phyloP scores from a whole-genome alignment of 2,329 filamentous ascomycete species.

The Thielaviopsis euricoi region DNA sequence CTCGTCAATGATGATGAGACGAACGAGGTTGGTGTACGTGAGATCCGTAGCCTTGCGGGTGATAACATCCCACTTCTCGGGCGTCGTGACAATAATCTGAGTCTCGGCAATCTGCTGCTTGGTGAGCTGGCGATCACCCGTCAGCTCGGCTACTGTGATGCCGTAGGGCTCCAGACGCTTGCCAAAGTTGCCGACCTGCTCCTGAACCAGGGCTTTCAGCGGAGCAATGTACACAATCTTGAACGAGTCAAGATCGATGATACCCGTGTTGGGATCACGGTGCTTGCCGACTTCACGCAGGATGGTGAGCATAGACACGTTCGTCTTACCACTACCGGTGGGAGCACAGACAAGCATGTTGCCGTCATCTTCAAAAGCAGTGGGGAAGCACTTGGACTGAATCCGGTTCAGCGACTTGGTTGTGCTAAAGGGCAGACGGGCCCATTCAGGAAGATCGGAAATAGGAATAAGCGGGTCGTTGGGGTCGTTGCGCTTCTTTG shows the following conservation, averaged over 20 bases:
- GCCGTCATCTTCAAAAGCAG: constrained; percentile 82
- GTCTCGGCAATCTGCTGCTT: constrained; percentile 98
- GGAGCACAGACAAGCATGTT: constrained; percentile 98
- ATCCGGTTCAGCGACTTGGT: constrained; percentile 86
- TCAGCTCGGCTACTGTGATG: constrained; percentile 86
- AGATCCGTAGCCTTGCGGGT: constrained; percentile 94
- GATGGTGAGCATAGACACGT: constrained; percentile 94
- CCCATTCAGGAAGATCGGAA: constrained; percentile 83
- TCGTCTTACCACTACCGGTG: constrained; percentile 95
- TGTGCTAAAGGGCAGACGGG: constrained; percentile 66
- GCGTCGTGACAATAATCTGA: constrained; percentile 94
- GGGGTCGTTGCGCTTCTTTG: constrained; percentile 71
- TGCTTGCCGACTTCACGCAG: constrained; percentile 94
- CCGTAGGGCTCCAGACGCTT: constrained; percentile 80
- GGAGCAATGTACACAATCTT: constrained; percentile 98
- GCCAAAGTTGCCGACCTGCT: constrained; percentile 96
- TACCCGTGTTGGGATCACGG: constrained; percentile 72
- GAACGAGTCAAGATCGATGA: constrained; percentile 89
- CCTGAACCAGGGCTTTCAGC: constrained; percentile 86
- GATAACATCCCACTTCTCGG: constrained; percentile 98
- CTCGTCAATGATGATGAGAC: constrained; percentile 91
- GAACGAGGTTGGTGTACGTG: constrained; percentile 93
- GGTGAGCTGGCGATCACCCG: constrained; percentile 91
- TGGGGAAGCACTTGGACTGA: constrained; percentile 82
- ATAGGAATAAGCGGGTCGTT: constrained; percentile 71